phyloP scores from a whole-genome alignment of 225 moss, liverwort and hornwort species.

The Bryoerythrophyllum caledonicum region DNA sequence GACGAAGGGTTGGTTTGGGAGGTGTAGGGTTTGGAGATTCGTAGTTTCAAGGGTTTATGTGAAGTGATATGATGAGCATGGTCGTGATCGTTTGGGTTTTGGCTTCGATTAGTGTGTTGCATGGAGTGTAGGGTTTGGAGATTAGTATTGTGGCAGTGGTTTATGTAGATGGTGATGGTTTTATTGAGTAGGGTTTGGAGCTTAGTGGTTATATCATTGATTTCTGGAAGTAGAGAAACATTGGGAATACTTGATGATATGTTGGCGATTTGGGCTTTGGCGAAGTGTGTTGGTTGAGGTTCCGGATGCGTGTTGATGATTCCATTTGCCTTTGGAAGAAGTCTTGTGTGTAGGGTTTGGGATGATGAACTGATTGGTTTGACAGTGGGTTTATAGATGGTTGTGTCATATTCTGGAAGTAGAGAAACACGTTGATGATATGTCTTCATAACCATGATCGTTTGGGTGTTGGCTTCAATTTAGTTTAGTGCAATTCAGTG shows the following conservation, averaged over 20 bases:
- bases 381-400: not conserved
- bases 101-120: not conserved
- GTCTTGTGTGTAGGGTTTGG: not conserved
- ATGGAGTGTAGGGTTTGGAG: not conserved
- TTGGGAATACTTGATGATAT: too few species aligned
- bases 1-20: not conserved
- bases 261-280: too few species aligned
- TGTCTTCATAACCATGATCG: not conserved
- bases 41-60: not conserved
- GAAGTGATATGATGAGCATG: not conserved
- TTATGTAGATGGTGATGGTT: too few species aligned
- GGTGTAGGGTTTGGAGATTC: not conserved
- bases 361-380: not conserved
- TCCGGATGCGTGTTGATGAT: too few species aligned
- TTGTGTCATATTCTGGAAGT: not conserved
- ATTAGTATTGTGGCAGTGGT: too few species aligned
- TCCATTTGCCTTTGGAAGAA: not conserved
- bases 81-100: not conserved
- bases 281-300: not conserved
- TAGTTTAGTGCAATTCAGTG: not conserved
- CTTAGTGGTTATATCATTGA: too few species aligned
- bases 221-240: too few species aligned
- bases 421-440: not conserved
- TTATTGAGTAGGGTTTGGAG: too few species aligned
- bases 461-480: not conserved